Conservation (phyloP, 1,139 yeast species). For the Pichia sp. region DNA sequence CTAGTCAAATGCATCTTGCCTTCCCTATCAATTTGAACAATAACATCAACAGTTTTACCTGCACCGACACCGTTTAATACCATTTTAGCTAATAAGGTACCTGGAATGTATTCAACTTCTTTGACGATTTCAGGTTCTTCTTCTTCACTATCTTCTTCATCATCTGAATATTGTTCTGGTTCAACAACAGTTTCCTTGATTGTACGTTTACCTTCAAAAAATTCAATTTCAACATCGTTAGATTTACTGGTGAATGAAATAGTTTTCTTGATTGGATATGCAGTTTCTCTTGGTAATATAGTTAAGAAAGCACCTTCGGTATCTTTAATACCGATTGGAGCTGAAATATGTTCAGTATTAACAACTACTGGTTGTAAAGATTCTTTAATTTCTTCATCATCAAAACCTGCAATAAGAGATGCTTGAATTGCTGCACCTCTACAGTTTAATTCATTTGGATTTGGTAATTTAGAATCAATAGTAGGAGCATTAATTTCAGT, state of each 20-base stretch:
- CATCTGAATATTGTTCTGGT: slow-evolving; percentile 45
- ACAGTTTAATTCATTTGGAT: slow-evolving; percentile 85
- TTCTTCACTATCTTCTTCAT: slow-evolving; percentile 41
- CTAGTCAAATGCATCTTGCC: slow-evolving; percentile 79
- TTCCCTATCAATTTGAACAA: slow-evolving; percentile 77
- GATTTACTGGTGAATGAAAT: slow-evolving; percentile 60
- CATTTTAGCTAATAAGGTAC: slow-evolving; percentile 71
- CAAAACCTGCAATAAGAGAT: slow-evolving; percentile 74
- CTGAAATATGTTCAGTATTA: slow-evolving; percentile 80
- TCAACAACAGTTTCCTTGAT: slow-evolving; percentile 74
- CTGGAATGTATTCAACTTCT: slow-evolving; percentile 66
- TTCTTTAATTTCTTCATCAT: slow-evolving; percentile 79
- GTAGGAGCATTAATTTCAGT: slow-evolving; percentile 76
- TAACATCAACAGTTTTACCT: slow-evolving; percentile 67
- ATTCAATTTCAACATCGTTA: slow-evolving; percentile 59
- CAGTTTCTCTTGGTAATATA: slow-evolving; percentile 76
- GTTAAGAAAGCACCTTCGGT: slow-evolving; percentile 69
- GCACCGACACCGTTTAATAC: slow-evolving; percentile 68
- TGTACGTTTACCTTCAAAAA: slow-evolving; percentile 80
- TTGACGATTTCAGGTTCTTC: slow-evolving; percentile 43
- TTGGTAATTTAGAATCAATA: slow-evolving; percentile 65
- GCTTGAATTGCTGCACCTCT: slow-evolving; percentile 99
- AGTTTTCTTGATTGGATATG: slow-evolving; percentile 85
- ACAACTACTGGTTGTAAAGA: slow-evolving; percentile 81
- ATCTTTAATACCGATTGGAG: slow-evolving; percentile 81